phyloP scores from a whole-genome alignment of 345 rosid genomes.

The Erysimum cheiranthoides region DNA sequence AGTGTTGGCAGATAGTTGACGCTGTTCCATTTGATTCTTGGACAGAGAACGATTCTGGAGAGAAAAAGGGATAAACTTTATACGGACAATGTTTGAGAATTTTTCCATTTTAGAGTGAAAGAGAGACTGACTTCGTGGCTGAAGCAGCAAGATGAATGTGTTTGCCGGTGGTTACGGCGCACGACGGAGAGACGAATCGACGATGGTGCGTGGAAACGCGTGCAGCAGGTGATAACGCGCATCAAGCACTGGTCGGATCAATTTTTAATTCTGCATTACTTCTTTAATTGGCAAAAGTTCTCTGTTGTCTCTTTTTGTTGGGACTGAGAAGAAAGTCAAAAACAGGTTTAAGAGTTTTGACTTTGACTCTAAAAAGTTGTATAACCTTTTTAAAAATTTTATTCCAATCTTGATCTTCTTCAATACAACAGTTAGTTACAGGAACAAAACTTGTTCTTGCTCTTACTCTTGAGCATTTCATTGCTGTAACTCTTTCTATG shows the following conservation, averaged over 20 bases:
- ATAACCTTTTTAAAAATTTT: too few relatives aligned
- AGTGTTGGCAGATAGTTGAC: slow-evolving; percentile 45
- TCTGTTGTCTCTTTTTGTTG: too few relatives aligned
- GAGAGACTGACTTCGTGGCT: slow-evolving; percentile 6
- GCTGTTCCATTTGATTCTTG: slow-evolving; percentile 43
- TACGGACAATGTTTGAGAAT: not conserved
- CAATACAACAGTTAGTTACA: too few relatives aligned
- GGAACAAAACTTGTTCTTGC: not conserved
- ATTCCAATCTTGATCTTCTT: too few relatives aligned
- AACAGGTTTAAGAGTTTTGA: slow-evolving; percentile 11
- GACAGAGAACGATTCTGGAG: slow-evolving; percentile 34
- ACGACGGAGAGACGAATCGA: not conserved
- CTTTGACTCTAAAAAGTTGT: not conserved
- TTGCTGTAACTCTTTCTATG: not conserved
- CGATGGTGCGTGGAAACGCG: slow-evolving; percentile 43
- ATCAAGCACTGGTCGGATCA: not conserved
- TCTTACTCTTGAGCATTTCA: not conserved
- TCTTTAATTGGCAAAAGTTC: not conserved
- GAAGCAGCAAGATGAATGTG: slow-evolving; percentile 18
- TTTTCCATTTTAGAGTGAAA: not conserved
- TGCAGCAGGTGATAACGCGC: slow-evolving; percentile 8
- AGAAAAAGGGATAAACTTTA: not conserved
- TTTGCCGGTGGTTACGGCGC: slow-evolving; percentile 4
- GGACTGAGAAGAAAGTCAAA: too few relatives aligned
- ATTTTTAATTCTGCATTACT: not conserved